These are phyloP conservation scores for Aquilaria yunnanensis DNA, from an alignment of 345 rosid species.

Conservation along the genomic window DNA sequence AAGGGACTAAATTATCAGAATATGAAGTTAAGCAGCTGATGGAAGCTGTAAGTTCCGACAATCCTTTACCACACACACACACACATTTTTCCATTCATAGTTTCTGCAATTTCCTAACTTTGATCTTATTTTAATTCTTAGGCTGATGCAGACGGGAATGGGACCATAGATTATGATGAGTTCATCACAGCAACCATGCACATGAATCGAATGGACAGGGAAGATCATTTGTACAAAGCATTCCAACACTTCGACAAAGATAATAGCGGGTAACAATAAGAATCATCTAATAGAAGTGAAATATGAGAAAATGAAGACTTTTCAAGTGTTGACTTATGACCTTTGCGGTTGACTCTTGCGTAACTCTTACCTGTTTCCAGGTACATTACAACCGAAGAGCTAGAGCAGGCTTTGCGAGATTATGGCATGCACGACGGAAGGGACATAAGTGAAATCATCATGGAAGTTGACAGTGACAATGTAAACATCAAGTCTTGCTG, in stretches of 20 bases:
- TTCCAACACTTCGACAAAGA: constrained; percentile 76
- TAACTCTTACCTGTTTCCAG: constrained; percentile 14
- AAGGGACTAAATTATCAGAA: constrained; percentile 55
- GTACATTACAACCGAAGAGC: constrained; percentile 54
- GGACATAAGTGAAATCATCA: constrained; percentile 50
- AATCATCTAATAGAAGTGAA: not conserved
- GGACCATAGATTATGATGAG: constrained; percentile 55
- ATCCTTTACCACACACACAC: too few relatives aligned
- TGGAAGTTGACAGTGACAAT: constrained; percentile 51
- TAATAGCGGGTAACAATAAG: constrained; percentile 55
- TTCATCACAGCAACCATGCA: constrained; percentile 64
- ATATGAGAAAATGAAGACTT: not conserved
- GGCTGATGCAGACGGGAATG: constrained; percentile 59
- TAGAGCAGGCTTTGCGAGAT: constrained; percentile 52
- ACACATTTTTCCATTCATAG: not conserved
- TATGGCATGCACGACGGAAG: constrained; percentile 53
- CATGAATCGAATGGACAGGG: constrained; percentile 58
- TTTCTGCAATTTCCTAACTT: not conserved
- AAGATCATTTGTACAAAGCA: constrained; percentile 70
- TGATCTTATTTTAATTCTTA: constrained; percentile 7
- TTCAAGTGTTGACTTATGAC: constrained; percentile 6
- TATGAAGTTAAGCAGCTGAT: constrained; percentile 47
- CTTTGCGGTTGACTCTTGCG: not conserved
- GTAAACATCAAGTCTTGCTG: constrained; percentile 27
- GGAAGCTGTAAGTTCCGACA: constrained; percentile 48